Base-by-base conservation (phyloP, 805 yeast species). In the Saccharomycopsis schoenii region DNA sequence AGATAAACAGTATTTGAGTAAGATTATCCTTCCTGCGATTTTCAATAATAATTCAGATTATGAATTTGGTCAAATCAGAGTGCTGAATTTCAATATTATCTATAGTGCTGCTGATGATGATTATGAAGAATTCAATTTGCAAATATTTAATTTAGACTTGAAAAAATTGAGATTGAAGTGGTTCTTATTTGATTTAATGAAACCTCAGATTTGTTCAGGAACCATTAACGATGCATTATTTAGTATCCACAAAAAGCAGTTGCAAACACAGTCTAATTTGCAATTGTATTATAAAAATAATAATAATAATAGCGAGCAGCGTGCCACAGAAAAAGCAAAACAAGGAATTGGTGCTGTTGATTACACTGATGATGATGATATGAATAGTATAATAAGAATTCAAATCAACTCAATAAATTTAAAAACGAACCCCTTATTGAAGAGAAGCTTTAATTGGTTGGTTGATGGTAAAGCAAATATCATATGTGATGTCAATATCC, bases 151-250 rank as follows among this genome's bases (percentile, higher is more conserved):
- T 66, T 77, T 90, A 69, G 87, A 84, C 58, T 68, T 88, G 62
- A 85, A 87, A 9, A 80, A 77, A 63, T 69, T 88, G 47, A 74
- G 89, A 52, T 78, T 83, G 9, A 77, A 80, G 59, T 79, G 86
- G 76, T 66, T 84, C 36, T 72, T 85, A 52, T 73, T 84, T 60
- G 94, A 88, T 70, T 77, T 88, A 59, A 79, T 88, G 72, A 84
- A 83, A 68, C 89, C 91, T 14, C 78, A 78, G 60, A 83, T 85
- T 57, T 83, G 86, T 39, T 83, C 88, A 15, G 96, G 96, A 0
- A 82, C 92, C 0, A 76, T 88, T 14, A 86, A 87, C 67, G 86
- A 86, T 59, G 83, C 94, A 1, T 75, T 88, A 71, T 87, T 88
- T 72, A 86, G 91, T 0, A 78, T 88, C 24, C 94, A 88, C 67